Evolutionary conservation across 2,329 filamentous ascomycete species (phyloP).

Genomic region (Chaetomium sp.): DNA sequence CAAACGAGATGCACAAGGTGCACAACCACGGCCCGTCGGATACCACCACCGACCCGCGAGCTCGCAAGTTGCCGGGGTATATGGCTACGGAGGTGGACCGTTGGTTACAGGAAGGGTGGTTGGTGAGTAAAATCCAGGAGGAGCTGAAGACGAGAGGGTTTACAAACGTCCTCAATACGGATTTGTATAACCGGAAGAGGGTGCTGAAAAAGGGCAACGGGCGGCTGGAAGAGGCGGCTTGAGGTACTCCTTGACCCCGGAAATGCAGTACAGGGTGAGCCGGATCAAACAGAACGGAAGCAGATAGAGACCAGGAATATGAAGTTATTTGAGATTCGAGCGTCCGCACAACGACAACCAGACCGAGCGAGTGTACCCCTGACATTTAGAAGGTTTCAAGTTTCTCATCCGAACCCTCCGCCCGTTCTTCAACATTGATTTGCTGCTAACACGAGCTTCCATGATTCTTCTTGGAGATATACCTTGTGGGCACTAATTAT

Average conservation of each 20-base stretch:
- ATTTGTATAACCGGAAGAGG: slow-evolving; percentile 33
- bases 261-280: neutral
- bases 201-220: slow-evolving; percentile 27
- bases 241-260: neutral
- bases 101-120: slow-evolving; percentile 28
- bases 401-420: too few relatives aligned
- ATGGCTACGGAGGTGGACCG: slow-evolving; percentile 30
- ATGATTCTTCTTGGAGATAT: too few relatives aligned
- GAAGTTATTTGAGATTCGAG: too few relatives aligned
- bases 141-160: slow-evolving; percentile 31
- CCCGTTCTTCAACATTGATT: too few relatives aligned
- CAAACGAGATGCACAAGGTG: slow-evolving; percentile 29
- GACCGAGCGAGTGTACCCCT: too few relatives aligned
- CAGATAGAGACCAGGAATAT: too few relatives aligned
- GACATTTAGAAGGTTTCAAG: too few relatives aligned
- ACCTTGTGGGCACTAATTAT: too few relatives aligned
- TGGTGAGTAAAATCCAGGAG: slow-evolving; percentile 32
- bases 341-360: too few relatives aligned
- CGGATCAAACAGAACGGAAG: neutral
- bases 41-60: slow-evolving; percentile 31
- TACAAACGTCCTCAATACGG: slow-evolving; percentile 32
- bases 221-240: neutral
- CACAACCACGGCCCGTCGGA: slow-evolving; percentile 33
- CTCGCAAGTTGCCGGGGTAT: slow-evolving; percentile 28
- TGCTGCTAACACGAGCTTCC: too few relatives aligned